phyloP scores from a whole-genome alignment of 1,284 basidiomycete genomes.

The Volvariella surrecta region DNA sequence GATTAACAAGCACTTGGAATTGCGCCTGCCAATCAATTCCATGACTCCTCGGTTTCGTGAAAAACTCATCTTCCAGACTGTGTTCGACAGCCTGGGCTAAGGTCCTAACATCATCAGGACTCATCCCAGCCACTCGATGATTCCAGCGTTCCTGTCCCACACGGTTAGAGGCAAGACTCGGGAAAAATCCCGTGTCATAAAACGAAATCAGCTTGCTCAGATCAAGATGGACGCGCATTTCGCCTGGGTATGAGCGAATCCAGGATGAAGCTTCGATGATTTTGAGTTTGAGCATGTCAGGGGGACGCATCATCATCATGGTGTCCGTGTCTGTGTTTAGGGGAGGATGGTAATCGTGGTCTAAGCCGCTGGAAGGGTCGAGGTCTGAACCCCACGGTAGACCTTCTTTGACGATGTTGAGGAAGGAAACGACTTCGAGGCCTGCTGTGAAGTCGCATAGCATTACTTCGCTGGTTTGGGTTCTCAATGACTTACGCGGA shows the following conservation, averaged over 20 bases:
- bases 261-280: constrained; percentile 27
- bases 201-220: neutral
- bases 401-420: constrained; percentile 17
- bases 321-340: neutral
- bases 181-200: neutral
- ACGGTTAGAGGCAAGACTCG: neutral
- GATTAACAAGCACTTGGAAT: constrained; percentile 1
- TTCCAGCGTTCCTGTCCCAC: neutral
- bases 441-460: constrained; percentile 37
- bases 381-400: constrained; percentile 1
- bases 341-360: neutral
- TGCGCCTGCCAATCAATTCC: constrained; percentile 25
- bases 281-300: constrained; percentile 12
- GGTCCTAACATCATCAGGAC: neutral
- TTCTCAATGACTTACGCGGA: constrained; percentile 16
- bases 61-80: neutral
- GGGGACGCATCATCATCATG: neutral
- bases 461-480: constrained; percentile 37
- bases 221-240: constrained; percentile 20
- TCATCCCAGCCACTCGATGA: neutral
- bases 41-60: neutral
- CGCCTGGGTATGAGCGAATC: constrained; percentile 34
- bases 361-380: neutral
- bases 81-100: neutral
- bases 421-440: constrained; percentile 22